Evolutionary conservation across 1,139 yeast species (phyloP).

Genomic region (Suhomyces maxii): DNA sequence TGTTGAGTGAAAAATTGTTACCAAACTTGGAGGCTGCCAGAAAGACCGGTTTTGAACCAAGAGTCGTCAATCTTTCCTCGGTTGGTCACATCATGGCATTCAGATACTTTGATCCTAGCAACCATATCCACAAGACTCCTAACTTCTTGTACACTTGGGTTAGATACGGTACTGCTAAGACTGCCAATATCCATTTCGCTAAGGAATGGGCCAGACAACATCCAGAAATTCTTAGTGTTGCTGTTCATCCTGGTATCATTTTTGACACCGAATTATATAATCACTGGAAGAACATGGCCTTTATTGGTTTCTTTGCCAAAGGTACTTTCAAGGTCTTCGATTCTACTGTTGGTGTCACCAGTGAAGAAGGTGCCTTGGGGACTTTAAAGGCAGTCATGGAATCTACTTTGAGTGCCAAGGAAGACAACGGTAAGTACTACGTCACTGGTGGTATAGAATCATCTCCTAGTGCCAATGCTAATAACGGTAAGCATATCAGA

Average conservation of each 20-base stretch:
- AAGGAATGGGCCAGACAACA: constrained; percentile 27
- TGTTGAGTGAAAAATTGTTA: constrained; percentile 33
- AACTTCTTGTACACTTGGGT: constrained; percentile 28
- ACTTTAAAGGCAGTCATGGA: constrained; percentile 39
- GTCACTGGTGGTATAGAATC: constrained; percentile 36
- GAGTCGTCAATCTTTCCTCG: constrained; percentile 37
- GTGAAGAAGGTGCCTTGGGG: constrained; percentile 39
- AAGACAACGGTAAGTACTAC: constrained; percentile 36
- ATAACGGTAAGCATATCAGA: constrained; percentile 22
- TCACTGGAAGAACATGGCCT: constrained; percentile 29
- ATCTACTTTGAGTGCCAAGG: constrained; percentile 21
- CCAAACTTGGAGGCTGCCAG: constrained; percentile 28
- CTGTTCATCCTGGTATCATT: constrained; percentile 45
- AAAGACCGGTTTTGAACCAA: constrained; percentile 23
- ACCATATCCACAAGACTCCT: constrained; percentile 28
- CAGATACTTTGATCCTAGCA: constrained; percentile 27
- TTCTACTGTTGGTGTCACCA: constrained; percentile 25
- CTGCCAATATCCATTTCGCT: constrained; percentile 34
- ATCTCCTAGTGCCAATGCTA: constrained; percentile 27
- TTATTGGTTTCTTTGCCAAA: constrained; percentile 25
- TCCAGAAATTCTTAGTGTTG: constrained; percentile 34
- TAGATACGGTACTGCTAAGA: constrained; percentile 39
- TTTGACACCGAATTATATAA: constrained; percentile 36
- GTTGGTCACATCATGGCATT: constrained; percentile 32
- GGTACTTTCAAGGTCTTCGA: constrained; percentile 17